Conservation (phyloP, 208 protist species). For the Leptomonas pyrrhocoris region DNA sequence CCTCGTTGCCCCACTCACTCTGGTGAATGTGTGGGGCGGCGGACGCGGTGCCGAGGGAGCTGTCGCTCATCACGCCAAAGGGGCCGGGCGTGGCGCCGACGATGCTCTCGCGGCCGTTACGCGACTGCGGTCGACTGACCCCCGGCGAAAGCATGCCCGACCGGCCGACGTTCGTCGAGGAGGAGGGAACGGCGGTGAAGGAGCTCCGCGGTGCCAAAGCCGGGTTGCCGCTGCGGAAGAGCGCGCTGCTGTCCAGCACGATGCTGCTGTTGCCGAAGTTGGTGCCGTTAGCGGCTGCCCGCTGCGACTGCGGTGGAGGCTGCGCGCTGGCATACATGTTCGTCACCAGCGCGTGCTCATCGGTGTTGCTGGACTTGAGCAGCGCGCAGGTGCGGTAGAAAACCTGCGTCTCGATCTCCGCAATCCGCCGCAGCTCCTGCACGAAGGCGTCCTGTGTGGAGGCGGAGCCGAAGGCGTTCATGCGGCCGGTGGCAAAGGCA, state of each 20-base stretch:
- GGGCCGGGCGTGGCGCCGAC: constrained; percentile 1
- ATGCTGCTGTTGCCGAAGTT: constrained; percentile 25
- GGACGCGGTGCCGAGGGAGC: constrained; percentile 4
- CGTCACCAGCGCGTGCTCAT: constrained; percentile 64
- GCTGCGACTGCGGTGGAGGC: constrained; percentile 35
- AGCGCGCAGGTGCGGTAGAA: constrained; percentile 84
- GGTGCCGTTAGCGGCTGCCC: constrained; percentile 14
- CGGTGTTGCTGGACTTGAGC: constrained; percentile 62
- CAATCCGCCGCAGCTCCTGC: constrained; percentile 75
- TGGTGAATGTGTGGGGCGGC: constrained; percentile 26
- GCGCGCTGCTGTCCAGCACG: constrained; percentile 29
- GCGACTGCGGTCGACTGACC: constrained; percentile 23
- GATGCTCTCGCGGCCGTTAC: constrained; percentile 11
- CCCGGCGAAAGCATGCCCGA: constrained; percentile 6
- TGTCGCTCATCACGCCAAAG: constrained; percentile 13
- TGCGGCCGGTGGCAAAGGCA: constrained; percentile 80
- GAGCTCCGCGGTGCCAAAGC: background rate
- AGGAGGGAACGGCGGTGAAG: background rate
- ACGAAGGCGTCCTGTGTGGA: constrained; percentile 74
- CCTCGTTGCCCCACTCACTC: constrained; percentile 40
- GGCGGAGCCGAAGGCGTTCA: constrained; percentile 84
- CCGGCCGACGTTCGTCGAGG: constrained; percentile 8
- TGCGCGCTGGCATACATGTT: constrained; percentile 73
- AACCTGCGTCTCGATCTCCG: constrained; percentile 84
- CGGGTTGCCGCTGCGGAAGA: constrained; percentile 14